These are phyloP conservation scores for Penicillium bovifimosum DNA, from an alignment of 495 filamentous ascomycete genomes.

Conservation along the genomic window DNA sequence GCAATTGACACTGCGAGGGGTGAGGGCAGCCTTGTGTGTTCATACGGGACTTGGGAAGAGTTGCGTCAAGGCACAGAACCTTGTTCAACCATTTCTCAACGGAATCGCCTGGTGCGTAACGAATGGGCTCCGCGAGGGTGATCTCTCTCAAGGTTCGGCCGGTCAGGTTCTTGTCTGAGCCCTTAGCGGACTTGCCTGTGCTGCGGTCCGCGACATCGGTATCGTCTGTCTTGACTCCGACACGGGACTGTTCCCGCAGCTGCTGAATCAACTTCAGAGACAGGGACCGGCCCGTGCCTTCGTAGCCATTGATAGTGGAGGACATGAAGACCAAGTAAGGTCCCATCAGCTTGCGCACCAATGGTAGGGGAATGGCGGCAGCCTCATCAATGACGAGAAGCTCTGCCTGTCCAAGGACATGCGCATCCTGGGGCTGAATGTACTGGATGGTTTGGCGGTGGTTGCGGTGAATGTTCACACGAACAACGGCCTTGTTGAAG, in stretches of 20 bases:
- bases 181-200: constrained; percentile 61
- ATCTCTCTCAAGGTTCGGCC: constrained; percentile 87
- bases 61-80: constrained; percentile 89
- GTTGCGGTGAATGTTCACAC: constrained; percentile 91
- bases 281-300: constrained; percentile 91
- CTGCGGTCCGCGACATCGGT: constrained; percentile 67
- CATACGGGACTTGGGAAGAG: constrained; percentile 68
- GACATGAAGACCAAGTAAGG: constrained; percentile 99
- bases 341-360: constrained; percentile 91
- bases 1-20: constrained; percentile 81
- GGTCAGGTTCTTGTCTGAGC: constrained; percentile 54
- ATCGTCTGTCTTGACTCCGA: constrained; percentile 49
- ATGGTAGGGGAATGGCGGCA: constrained; percentile 88
- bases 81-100: constrained; percentile 97
- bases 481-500: constrained; percentile 97
- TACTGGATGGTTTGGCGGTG: constrained; percentile 99
- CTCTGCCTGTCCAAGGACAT: constrained; percentile 92
- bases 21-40: constrained; percentile 80
- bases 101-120: constrained; percentile 83
- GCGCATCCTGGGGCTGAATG: constrained; percentile 91
- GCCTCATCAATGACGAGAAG: constrained; percentile 97
- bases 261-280: constrained; percentile 97
- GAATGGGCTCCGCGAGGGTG: constrained; percentile 86
- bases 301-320: constrained; percentile 98
- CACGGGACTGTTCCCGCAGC: constrained; percentile 84